These are phyloP conservation scores for Calophaca sinica DNA, from an alignment of 306 rosid species.

Conservation along the genomic window DNA sequence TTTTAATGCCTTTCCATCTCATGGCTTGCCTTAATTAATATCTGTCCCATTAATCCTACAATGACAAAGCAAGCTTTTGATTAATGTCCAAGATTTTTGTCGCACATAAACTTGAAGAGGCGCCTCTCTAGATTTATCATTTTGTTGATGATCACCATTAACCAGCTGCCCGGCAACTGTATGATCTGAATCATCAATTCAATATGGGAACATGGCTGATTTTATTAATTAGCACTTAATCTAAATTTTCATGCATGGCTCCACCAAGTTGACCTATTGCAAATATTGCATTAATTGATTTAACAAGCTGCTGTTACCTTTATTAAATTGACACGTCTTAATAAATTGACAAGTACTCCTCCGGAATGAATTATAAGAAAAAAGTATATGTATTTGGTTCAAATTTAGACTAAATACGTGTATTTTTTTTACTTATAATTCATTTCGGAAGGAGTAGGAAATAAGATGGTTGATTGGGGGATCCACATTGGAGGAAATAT, in stretches of 20 bases:
- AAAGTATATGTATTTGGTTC: too few relatives aligned
- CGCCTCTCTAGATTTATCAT: constrained; percentile 46
- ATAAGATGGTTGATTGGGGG: constrained; percentile 52
- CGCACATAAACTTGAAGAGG: constrained; percentile 45
- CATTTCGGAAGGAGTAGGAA: too few relatives aligned
- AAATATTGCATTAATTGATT: constrained; percentile 43
- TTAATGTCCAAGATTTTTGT: constrained; percentile 47
- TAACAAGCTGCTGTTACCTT: constrained; percentile 9
- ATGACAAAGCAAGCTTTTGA: constrained; percentile 38
- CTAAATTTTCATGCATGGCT: constrained; percentile 52
- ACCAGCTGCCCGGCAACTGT: constrained; percentile 43
- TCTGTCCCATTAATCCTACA: constrained; percentile 46
- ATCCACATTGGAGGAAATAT: constrained; percentile 51
- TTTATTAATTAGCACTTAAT: constrained; percentile 42
- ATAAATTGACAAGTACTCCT: constrained; percentile 47
- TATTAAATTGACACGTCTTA: constrained; percentile 12
- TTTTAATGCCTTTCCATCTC: background rate
- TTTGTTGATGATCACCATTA: constrained; percentile 45
- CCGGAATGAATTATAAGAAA: too few relatives aligned
- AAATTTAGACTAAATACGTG: too few relatives aligned
- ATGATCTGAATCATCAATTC: constrained; percentile 40
- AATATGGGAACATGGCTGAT: constrained; percentile 40
- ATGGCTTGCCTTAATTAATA: constrained; percentile 50
- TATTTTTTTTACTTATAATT: too few relatives aligned
- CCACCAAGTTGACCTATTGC: constrained; percentile 55